These are phyloP conservation scores for Gynandropsis gynandra DNA, from an alignment of 345 rosid species.

Conservation along the genomic window DNA sequence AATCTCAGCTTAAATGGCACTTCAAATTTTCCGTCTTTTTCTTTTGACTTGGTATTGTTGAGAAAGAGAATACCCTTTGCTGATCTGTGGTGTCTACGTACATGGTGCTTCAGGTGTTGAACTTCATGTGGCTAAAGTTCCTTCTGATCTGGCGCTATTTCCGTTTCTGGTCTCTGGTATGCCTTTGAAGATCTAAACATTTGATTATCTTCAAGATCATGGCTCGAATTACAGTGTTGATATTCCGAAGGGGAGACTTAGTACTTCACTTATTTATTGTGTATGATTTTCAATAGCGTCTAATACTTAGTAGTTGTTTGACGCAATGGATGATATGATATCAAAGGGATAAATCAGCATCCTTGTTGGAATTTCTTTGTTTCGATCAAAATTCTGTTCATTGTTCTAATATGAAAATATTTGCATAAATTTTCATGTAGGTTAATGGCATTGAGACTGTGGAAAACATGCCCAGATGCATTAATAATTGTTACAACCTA, in stretches of 20 bases:
- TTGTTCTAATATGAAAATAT: neutral
- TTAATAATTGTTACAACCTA: constrained; percentile 80
- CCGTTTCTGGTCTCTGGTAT: constrained; percentile 94
- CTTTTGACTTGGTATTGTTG: constrained; percentile 6
- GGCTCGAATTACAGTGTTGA: neutral
- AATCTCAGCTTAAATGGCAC: constrained; percentile 4
- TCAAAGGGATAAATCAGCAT: too few relatives aligned
- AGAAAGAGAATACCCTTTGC: neutral
- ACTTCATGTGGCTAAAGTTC: constrained; percentile 98
- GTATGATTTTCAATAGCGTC: neutral
- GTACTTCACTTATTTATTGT: neutral
- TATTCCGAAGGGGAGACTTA: constrained; percentile 1
- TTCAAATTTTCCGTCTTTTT: neutral
- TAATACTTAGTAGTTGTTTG: neutral
- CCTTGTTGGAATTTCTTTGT: too few relatives aligned
- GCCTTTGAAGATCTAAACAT: constrained; percentile 1
- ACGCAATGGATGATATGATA: too few relatives aligned
- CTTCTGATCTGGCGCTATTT: constrained; percentile 93
- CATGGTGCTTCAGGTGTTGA: constrained; percentile 60
- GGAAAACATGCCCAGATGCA: constrained; percentile 90
- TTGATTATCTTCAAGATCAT: neutral
- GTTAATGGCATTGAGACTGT: constrained; percentile 79
- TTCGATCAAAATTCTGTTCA: neutral
- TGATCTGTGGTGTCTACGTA: constrained; percentile 14
- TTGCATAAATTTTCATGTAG: constrained; percentile 27